phyloP scores from a whole-genome alignment of 2,329 filamentous ascomycete species.

The Colletotrichum sp. region DNA sequence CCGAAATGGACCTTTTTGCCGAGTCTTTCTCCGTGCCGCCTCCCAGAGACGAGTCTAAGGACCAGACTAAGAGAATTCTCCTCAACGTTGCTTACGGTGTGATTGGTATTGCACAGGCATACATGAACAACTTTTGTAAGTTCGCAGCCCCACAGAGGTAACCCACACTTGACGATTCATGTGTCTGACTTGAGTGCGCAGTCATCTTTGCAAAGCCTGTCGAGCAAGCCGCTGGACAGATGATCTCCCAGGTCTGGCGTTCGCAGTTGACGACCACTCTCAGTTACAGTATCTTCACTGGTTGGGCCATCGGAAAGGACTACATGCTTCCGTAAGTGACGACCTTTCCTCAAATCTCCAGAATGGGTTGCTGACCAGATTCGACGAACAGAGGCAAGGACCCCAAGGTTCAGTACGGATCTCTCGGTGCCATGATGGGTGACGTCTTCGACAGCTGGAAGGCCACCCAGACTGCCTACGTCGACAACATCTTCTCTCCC shows the following conservation, averaged over 20 bases:
- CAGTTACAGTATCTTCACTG: slow-evolving; percentile 1
- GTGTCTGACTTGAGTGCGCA: background rate
- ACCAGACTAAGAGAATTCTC: background rate
- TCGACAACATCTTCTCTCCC: background rate
- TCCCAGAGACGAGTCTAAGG: background rate
- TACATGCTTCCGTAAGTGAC: background rate
- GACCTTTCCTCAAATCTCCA: too few relatives aligned
- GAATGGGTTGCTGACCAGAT: background rate
- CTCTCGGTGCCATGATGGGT: background rate
- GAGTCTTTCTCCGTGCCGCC: background rate
- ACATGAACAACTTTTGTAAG: background rate
- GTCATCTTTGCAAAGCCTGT: background rate
- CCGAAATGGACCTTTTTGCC: background rate
- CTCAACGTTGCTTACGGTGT: background rate
- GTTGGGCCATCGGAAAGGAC: slow-evolving; percentile 5
- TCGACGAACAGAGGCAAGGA: background rate
- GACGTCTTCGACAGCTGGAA: slow-evolving; percentile 3
- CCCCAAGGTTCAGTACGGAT: background rate
- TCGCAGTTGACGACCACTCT: background rate
- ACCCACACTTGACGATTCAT: background rate
- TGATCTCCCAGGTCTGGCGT: background rate
- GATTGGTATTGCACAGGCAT: background rate
- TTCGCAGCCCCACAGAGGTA: background rate
- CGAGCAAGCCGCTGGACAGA: background rate
- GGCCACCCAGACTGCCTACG: background rate